Base-by-base conservation (phyloP, 805 yeast genomes). In the Nakazawaea peltata region DNA sequence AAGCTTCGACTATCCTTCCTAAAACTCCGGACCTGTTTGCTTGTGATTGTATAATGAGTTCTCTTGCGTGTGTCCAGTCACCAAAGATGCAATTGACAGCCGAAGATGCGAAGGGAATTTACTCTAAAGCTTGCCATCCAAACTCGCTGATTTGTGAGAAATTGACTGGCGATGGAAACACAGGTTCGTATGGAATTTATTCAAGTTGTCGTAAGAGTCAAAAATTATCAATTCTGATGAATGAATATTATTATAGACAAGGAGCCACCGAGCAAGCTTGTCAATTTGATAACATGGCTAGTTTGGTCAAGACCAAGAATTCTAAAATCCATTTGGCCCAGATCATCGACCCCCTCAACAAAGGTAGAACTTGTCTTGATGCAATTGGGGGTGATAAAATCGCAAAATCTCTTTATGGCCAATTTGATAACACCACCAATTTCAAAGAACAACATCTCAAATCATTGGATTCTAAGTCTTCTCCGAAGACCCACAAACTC, bases 21-120 rank as follows among this genome's bases (percentile, higher is more conserved):
- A 55, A 49, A 5, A 55, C 61, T 2, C 74, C 76, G 2, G 59
- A 63, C 38, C 42, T 53, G 8, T 61, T 58, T 12, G 51, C 59
- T 34, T 69, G 74, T 48, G 69, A 62, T 40, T 68, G 74, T 42
- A 49, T 67, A 21, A 56, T 63, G 51, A 44, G 63, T 7, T 56
- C 64, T 4, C 44, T 65, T 4, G 44, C 59, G 1, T 69, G 74
- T 44, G 51, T 63, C 27, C 46, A 44, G 49, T 30, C 47, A 44
- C 23, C 34, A 15, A 15, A 31, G 17, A 41, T 49, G 15, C 61
- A 63, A 1, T 47, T 46, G 28, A 44, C 38, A 9, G 38, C 37
- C 1, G 46, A 53, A 19, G 39, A 55, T 30, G 50, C 48, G 25
- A 36, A 31, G 22, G 41, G 30, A 22, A 42, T 54, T n/a, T 44